Base-by-base conservation (phyloP, 2,329 filamentous ascomycete genomes). In the Aspergillus neoniger region DNA sequence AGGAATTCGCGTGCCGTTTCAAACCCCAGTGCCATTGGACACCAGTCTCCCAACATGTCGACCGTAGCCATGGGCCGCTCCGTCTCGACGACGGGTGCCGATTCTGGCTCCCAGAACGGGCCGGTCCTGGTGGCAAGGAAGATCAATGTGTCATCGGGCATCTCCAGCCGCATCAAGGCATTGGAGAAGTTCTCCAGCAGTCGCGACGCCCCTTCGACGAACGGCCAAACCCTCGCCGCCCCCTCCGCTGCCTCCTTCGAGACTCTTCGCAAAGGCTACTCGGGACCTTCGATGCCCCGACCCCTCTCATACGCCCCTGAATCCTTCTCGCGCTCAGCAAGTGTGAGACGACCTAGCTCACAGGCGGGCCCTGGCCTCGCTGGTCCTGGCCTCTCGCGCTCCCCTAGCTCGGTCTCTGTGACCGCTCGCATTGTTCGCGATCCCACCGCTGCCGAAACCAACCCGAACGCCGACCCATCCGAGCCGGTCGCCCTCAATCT, bases 151-250 rank as follows among this genome's bases (percentile, higher is more conserved):
- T 93, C 92, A 7, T 92, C 91, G 8, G 92, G 91, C 67, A 97
- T 99, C 62, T 96, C 94, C 3, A 91, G 94, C 74, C 89, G 95
- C 44, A 98, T 98, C 74, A 96, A 96, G 76, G 92, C 93, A 6
- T 81, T 99, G 56, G 91, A 96, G 72, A 93, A 92, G 75, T 83
- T 95, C 58, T 82, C 82, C 3, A 81, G 66, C 83, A 88, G 61
- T 77, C 68, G 73, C 59, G 69, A 76, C 65, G 63, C 75, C 48
- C 67, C 73, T 9, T 64, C 64, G 64, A 70, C 57, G 70, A 57
- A 69, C 30, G 57, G 57, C 66, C 63, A 69, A 63, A 61, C 70
- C 66, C 60, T 76, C 23, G 80, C 83, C 3, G 80, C 82, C 5
- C 81, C 86, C 7, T 72, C 78, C 44, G 80, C 82, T 5, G 81